Percentiles rank a stretch among this genome's conserved stretches.
phyloP scores from a whole-genome alignment of 1,284 basidiomycete species.

The Naganishia sp. region DNA sequence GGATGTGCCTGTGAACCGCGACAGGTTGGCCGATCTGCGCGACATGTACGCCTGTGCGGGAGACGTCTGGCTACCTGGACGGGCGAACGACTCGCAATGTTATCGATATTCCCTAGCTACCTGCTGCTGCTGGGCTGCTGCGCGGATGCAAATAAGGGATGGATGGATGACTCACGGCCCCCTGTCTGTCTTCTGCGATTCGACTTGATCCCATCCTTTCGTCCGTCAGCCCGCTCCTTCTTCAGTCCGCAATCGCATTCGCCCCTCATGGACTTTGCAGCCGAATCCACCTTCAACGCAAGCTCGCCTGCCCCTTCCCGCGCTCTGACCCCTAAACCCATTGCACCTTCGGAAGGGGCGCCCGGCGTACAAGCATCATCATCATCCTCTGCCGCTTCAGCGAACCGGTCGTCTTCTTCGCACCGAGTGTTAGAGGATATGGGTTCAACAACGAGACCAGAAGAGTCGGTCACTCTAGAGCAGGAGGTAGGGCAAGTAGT shows the following conservation, averaged over 20 bases:
- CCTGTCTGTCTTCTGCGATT: too few relatives aligned
- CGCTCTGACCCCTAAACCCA: conserved; percentile 4
- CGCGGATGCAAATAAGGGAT: too few relatives aligned
- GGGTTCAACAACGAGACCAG: not conserved
- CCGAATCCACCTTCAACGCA: conserved; percentile 8
- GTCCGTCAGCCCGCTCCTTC: too few relatives aligned
- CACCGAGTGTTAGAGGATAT: too few relatives aligned
- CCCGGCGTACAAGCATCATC: conserved; percentile 4
- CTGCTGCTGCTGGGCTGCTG: too few relatives aligned
- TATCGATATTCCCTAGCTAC: too few relatives aligned
- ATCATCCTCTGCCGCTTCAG: not conserved
- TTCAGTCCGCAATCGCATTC: too few relatives aligned
- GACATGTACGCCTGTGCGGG: conserved; percentile 4
- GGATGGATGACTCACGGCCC: not conserved
- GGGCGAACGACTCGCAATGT: too few relatives aligned
- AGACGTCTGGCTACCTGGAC: too few relatives aligned
- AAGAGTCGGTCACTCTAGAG: conserved; percentile 52
- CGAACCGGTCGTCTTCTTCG: not conserved
- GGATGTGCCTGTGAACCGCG: conserved; percentile 12
- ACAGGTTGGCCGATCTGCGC: conserved; percentile 18
- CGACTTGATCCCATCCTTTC: too few relatives aligned
- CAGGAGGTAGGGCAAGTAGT: conserved; percentile 85
- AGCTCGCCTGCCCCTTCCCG: not conserved
- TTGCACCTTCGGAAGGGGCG: not conserved
- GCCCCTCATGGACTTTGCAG: too few relatives aligned